These are phyloP conservation scores for Amanita molliuscula DNA, from an alignment of 768 basidiomycete species.

Conservation along the genomic window DNA sequence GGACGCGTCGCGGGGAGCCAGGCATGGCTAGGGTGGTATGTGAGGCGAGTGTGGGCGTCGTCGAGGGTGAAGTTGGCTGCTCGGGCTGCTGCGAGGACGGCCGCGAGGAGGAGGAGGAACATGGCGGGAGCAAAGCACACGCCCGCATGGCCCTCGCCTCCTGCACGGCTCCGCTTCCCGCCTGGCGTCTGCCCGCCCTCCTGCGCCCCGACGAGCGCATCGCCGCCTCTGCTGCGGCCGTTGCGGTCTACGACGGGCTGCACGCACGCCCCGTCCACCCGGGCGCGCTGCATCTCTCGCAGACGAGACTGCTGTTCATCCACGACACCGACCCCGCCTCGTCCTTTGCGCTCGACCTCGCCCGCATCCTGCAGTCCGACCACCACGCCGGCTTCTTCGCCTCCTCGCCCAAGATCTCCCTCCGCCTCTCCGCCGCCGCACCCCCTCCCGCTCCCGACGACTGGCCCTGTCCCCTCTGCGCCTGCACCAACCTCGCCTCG, in stretches of 20 bases:
- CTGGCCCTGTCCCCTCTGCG: slow-evolving; percentile 90
- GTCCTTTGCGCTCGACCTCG: slow-evolving; percentile 65
- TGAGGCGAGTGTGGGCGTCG: slow-evolving; percentile 23
- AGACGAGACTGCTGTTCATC: slow-evolving; percentile 81
- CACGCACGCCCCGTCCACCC: slow-evolving; percentile 78
- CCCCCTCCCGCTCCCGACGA: slow-evolving; percentile 21
- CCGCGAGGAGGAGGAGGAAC: slow-evolving; percentile 17
- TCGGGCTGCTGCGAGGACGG: slow-evolving; percentile 12
- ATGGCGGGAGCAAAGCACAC: neutral
- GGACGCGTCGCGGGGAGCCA: neutral
- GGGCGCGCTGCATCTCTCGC: slow-evolving; percentile 65
- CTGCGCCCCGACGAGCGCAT: slow-evolving; percentile 77
- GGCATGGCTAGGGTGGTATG: neutral
- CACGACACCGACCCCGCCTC: slow-evolving; percentile 34
- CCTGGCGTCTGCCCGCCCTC: slow-evolving; percentile 43
- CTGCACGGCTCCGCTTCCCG: slow-evolving; percentile 51
- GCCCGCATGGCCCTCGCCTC: slow-evolving; percentile 41
- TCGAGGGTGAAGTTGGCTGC: slow-evolving; percentile 23
- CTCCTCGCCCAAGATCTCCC: slow-evolving; percentile 81
- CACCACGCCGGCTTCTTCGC: slow-evolving; percentile 86
- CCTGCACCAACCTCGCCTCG: slow-evolving; percentile 64
- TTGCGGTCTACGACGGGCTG: slow-evolving; percentile 86
- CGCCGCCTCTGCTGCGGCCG: slow-evolving; percentile 59
- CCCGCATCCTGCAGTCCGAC: slow-evolving; percentile 64
- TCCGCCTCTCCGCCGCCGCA: slow-evolving; percentile 34